A percentile compares a stretch with the other conserved stretches of the same genome.
Evolutionary conservation across 331 rosid species (phyloP).

Genomic region (Quercus tomentella): DNA sequence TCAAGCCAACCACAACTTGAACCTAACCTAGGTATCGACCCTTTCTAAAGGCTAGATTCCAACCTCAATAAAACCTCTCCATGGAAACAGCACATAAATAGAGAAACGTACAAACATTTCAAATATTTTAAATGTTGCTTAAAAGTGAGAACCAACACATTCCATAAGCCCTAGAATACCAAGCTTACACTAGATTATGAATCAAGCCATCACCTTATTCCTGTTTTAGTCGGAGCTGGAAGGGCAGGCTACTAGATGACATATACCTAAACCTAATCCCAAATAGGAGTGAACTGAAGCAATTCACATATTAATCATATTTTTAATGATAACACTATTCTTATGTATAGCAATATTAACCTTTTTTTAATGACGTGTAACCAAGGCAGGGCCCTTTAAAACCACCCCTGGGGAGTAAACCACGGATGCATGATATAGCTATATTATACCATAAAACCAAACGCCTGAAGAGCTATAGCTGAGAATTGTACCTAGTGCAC

Average conservation of each 20-base stretch:
- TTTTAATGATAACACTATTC: not conserved
- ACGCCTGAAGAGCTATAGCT: not conserved
- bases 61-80: not conserved
- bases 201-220: not conserved
- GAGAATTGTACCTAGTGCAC: too few relatives aligned
- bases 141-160: too few relatives aligned
- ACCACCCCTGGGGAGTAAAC: too few relatives aligned
- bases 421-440: too few relatives aligned
- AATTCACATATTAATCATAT: not conserved
- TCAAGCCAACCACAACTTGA: not conserved
- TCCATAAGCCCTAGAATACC: too few relatives aligned
- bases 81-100: too few relatives aligned
- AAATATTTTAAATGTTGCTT: too few relatives aligned
- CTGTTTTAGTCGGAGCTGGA: not conserved
- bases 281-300: not conserved
- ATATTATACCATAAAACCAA: not conserved
- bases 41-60: not conserved
- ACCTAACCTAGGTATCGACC: not conserved
- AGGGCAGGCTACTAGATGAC: too few relatives aligned
- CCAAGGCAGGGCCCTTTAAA: too few relatives aligned
- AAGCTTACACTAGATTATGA: too few relatives aligned
- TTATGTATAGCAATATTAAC: not conserved
- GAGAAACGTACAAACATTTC: too few relatives aligned
- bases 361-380: too few relatives aligned
- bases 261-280: not conserved